Conservation (phyloP, 306 rosid species). For the Boehmeria nivea region DNA sequence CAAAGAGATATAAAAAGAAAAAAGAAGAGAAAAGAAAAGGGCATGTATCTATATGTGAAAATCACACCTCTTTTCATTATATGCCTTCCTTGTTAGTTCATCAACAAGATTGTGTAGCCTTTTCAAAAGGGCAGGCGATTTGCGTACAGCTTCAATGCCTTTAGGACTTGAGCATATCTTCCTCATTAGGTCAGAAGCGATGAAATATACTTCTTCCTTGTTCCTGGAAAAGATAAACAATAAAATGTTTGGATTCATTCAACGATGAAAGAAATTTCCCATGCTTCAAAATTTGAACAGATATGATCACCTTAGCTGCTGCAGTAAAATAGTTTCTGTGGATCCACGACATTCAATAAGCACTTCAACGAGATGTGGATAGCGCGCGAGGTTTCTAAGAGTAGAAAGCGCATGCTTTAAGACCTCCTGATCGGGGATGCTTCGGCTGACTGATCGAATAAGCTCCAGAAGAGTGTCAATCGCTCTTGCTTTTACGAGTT, state of each 20-base stretch:
- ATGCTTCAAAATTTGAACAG: neutral
- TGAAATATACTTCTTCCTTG: conserved; percentile 75
- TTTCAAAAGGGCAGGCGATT: conserved; percentile 52
- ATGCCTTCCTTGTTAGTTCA: conserved; percentile 51
- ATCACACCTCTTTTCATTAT: conserved; percentile 58
- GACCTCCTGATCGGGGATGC: conserved; percentile 86
- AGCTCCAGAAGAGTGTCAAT: conserved; percentile 61
- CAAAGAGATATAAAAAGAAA: neutral
- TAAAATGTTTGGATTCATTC: neutral
- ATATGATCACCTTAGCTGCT: conserved; percentile 52
- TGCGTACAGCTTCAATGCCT: conserved; percentile 55
- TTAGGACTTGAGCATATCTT: conserved; percentile 48
- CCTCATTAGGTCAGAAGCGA: conserved; percentile 68
- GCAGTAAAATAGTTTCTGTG: conserved; percentile 51
- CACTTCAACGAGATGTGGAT: conserved; percentile 61
- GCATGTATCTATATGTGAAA: neutral
- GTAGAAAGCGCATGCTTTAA: conserved; percentile 71
- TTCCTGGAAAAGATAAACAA: conserved; percentile 44
- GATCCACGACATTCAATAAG: conserved; percentile 47
- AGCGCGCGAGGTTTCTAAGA: conserved; percentile 75
- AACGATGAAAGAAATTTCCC: neutral
- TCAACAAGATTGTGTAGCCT: conserved; percentile 67
- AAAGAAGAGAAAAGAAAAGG: neutral
- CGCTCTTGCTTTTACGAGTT: conserved; percentile 81
- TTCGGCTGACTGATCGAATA: conserved; percentile 69